Evolutionary conservation across 345 rosid species (phyloP).

Genomic region (Gynandropsis gynandra): DNA sequence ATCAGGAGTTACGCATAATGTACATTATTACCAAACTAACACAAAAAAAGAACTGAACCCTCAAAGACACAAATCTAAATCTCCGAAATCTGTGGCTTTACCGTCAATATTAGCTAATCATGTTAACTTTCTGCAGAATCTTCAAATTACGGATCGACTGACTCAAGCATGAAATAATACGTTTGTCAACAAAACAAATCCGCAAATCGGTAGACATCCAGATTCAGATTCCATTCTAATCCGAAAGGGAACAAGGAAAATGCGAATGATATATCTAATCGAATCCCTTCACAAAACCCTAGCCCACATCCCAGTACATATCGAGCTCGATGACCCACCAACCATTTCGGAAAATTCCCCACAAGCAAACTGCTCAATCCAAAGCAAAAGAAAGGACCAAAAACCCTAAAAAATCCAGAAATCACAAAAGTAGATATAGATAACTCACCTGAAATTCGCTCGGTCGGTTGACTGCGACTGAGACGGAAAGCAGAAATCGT

Average conservation of each 20-base stretch:
- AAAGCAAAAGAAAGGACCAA: background rate
- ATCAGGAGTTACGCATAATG: background rate
- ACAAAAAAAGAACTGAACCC: background rate
- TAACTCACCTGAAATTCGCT: conserved; percentile 76
- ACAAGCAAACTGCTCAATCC: background rate
- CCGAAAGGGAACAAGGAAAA: background rate
- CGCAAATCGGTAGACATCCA: conserved; percentile 10
- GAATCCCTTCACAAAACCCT: background rate
- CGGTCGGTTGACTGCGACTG: conserved; percentile 67
- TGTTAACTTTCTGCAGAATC: too few relatives aligned
- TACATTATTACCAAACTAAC: background rate
- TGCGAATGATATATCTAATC: background rate
- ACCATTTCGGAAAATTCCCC: background rate
- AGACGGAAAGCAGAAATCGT: conserved; percentile 46
- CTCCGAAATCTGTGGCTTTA: background rate
- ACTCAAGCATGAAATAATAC: too few relatives aligned
- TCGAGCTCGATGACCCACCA: conserved; percentile 9
- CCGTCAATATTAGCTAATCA: too few relatives aligned
- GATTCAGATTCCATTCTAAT: conserved; percentile 2
- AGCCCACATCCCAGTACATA: background rate
- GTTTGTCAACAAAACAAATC: too few relatives aligned
- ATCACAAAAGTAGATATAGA: background rate
- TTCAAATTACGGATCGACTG: too few relatives aligned
- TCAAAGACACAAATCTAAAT: conserved; percentile 7
- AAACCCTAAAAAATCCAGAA: conserved; percentile 1